Evolutionary conservation across 2,329 filamentous ascomycete genomes (phyloP), one percentile per base, ranked within the genome.

Genomic region (Paraconiothyrium brasiliense): DNA sequence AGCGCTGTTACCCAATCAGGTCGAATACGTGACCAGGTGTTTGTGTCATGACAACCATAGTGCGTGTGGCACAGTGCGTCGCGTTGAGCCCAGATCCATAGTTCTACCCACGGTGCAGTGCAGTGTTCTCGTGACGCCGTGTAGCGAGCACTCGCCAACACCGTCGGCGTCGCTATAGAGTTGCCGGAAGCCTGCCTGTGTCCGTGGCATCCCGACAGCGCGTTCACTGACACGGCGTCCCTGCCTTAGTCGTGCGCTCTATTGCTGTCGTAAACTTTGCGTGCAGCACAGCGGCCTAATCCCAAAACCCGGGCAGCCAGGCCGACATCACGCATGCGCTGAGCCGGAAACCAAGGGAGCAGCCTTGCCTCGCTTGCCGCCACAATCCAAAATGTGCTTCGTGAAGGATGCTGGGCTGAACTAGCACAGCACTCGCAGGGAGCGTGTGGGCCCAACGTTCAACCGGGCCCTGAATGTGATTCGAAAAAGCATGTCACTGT

Each of bases 1-100:
- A 44, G 41, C 41, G 41, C n/a, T 20, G n/a, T 20, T 10, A 4
- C 43, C 39, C 39, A 9, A 20, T n/a, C 1, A 7, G 39, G 39
- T 41, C 5, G 39, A 41, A 16, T 41, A 41, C 39, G 39, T 30
- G 27, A 30, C 27, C 27, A 30, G 27, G 4, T 30, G 27, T 30
- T 6, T 30, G 27, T 30, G 27, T 30, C 27, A 30, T 30, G 27
- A 44, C 41, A 3, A 44, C 3, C 9, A 9, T 14, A 44, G 41
- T 4, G 20, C 9, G 41, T 4, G 20, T 44, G 41, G 14, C 41
- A 44, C 20, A 16, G 11, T 24, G n/a, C 46, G 46, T 32, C 46
- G 3, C 3, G 47, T 10, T 30, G 47, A 50, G 48, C 48, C 48
- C 48, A 50, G 48, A 50, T 32, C 24, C 48, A 50, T 34, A 34